These are phyloP conservation scores for Marasmius tenuissimus DNA, from an alignment of 1,284 basidiomycete genomes.

Conservation along the genomic window DNA sequence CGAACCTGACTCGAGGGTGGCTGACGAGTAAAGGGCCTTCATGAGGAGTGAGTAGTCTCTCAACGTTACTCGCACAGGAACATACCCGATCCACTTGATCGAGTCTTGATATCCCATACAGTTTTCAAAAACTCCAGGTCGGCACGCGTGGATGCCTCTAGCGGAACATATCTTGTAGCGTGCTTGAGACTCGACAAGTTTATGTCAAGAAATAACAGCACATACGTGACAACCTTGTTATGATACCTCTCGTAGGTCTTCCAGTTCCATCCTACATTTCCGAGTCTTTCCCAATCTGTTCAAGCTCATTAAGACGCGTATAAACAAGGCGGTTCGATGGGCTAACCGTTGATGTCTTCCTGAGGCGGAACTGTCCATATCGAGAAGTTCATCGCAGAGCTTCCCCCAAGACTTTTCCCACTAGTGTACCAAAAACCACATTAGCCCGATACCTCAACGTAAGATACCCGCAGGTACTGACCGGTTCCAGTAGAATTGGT, in stretches of 20 bases:
- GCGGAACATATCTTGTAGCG: not conserved
- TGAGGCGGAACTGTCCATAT: not conserved
- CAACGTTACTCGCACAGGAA: not conserved
- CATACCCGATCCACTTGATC: too few relatives aligned
- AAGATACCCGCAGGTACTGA: not conserved
- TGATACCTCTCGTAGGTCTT: not conserved
- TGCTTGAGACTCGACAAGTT: not conserved
- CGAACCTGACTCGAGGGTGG: constrained; percentile 7
- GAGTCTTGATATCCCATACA: too few relatives aligned
- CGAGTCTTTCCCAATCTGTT: constrained; percentile 1
- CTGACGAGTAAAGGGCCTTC: constrained; percentile 17
- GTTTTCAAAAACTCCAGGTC: too few relatives aligned
- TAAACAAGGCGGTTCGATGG: not conserved
- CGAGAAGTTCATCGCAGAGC: constrained; percentile 3
- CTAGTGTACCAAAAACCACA: not conserved
- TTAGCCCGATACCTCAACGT: not conserved
- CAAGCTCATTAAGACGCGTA: not conserved
- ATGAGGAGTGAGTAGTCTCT: not conserved
- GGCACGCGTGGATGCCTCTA: too few relatives aligned
- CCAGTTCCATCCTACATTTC: constrained; percentile 5
- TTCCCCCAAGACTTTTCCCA: constrained; percentile 5
- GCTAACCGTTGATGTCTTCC: not conserved
- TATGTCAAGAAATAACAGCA: too few relatives aligned
- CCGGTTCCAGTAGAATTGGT: not conserved
- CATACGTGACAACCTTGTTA: not conserved